phyloP scores from a whole-genome alignment of 768 basidiomycete species.

The Russula vinacea region DNA sequence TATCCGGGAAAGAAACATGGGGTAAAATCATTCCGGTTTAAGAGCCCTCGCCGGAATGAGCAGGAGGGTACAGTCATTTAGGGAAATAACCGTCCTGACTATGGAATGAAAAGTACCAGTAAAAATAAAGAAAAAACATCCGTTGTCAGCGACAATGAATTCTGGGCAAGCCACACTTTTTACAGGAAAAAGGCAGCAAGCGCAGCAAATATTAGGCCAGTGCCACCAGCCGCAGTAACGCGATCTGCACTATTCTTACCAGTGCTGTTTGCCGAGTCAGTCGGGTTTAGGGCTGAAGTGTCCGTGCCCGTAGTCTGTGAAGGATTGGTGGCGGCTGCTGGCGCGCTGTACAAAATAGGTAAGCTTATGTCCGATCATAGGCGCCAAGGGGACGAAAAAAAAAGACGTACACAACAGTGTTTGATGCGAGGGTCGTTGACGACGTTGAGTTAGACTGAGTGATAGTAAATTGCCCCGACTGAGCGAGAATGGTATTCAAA shows the following conservation, averaged over 20 bases:
- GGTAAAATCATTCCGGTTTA: conserved; percentile 7
- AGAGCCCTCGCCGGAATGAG: background rate
- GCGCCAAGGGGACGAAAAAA: background rate
- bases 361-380: background rate
- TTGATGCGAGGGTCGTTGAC: conserved; percentile 20
- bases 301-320: background rate
- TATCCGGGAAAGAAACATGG: background rate
- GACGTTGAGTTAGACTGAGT: conserved; percentile 28
- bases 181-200: conserved; percentile 22
- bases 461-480: conserved; percentile 64
- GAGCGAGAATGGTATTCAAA: conserved; percentile 59
- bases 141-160: background rate
- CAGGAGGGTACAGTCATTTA: background rate
- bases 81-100: background rate
- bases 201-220: conserved; percentile 16
- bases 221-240: conserved; percentile 13
- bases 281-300: conserved; percentile 19
- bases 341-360: background rate
- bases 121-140: background rate
- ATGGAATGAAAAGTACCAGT: background rate
- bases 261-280: conserved; percentile 9
- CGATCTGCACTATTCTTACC: conserved; percentile 18
- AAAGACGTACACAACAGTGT: background rate
- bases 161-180: background rate
- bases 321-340: background rate